Conservation (phyloP, 116 monocot species). For the Zostera marina region DNA sequence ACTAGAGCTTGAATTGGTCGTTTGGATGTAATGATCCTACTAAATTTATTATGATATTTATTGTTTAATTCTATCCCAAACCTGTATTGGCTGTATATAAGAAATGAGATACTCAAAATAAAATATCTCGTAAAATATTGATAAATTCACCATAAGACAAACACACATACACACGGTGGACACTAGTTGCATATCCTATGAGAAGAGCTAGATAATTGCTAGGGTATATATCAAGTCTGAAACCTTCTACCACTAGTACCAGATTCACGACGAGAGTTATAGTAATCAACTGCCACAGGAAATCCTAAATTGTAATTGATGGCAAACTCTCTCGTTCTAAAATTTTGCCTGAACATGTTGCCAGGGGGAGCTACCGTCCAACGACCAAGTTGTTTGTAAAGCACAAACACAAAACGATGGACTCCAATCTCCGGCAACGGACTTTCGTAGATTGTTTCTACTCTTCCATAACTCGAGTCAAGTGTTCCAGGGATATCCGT, state of each 20-base stretch:
- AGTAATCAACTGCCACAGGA: conserved; percentile 32
- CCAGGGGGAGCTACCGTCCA: conserved; percentile 26
- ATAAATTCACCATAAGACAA: too few species aligned
- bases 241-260: conserved; percentile 44
- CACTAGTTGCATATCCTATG: too few species aligned
- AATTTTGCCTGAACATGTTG: conserved; percentile 46
- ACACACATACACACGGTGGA: too few species aligned
- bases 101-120: too few species aligned
- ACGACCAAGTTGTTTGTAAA: conserved; percentile 39
- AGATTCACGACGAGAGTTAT: conserved; percentile 49
- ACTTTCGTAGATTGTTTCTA: conserved; percentile 22
- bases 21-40: too few species aligned
- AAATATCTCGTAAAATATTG: too few species aligned
- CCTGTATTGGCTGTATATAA: too few species aligned
- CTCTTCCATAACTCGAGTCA: conserved; percentile 22
- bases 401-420: conserved; percentile 41
- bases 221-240: too few species aligned
- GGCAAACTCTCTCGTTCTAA: conserved; percentile 34
- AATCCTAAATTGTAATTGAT: conserved; percentile 25
- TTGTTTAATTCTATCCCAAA: too few species aligned
- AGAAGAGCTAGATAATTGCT: too few species aligned
- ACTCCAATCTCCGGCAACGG: conserved; percentile 40
- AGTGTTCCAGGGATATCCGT: conserved; percentile 59
- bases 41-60: too few species aligned
- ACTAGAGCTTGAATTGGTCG: too few species aligned